Evolutionary conservation across 305 asterid species (phyloP), one percentile per base, ranked within the genome.

Genomic region (Galium porrigens): DNA sequence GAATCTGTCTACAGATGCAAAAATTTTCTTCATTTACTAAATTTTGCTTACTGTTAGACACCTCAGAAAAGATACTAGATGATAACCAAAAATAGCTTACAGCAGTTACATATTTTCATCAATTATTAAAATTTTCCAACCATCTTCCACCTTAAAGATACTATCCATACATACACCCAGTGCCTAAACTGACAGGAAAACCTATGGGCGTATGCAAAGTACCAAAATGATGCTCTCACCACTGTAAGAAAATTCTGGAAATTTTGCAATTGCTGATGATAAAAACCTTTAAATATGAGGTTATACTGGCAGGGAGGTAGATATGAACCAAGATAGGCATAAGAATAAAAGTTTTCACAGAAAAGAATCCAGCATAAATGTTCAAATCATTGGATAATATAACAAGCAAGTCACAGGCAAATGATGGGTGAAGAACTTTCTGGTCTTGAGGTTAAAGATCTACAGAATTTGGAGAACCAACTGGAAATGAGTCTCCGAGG

Each of bases 371-470:
- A 46, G 0, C 52, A 46, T 14, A 46, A 4, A 15, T 46, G 7
- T 44, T 44, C 5, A 12, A 2, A 42, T 42, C 0, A 36, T 12
- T 20, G 14, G 53, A 6, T 58, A 27, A 37, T 36, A 56, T 68
- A 54, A 69, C 57, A 56, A 46, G 25, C 6, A n/a, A 42, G 61
- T 65, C 27, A 68, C 79, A 86, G 91, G 80, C 80, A 81, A 72
- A 71, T 86, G 79, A 80, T 76, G 83, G 95, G 91, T 10, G 87
- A 84, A 73, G 86, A 83, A 64, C 86, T 86, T 75, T 75, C 82
- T 63, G 82, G 87, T 73, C 68, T 86, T 63, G 73, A 68, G 61
- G 79, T 84, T 54, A 76, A 72, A 69, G 95, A 83, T 71, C 77
- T 86, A 58, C 87, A 81, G 65, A 81, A 71, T 75, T 67, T 86